phyloP scores from a whole-genome alignment of 345 rosid species.

The Carallia brachiata region DNA sequence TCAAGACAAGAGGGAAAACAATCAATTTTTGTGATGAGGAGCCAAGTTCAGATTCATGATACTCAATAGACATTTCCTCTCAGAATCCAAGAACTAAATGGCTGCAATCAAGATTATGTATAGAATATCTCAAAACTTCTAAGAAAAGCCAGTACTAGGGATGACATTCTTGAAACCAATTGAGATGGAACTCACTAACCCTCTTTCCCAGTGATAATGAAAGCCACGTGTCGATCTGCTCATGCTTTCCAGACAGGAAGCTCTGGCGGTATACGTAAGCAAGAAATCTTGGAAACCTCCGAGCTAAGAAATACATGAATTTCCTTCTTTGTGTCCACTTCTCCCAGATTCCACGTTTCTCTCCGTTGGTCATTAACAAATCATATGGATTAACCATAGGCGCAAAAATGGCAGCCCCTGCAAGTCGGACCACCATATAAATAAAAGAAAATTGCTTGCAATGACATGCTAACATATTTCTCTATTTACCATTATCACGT shows the following conservation, averaged over 20 bases:
- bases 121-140: too few relatives aligned
- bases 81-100: background rate
- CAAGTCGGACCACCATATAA: conserved; percentile 4
- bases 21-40: background rate
- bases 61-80: background rate
- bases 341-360: conserved; percentile 52
- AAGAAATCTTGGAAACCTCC: conserved; percentile 53
- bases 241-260: conserved; percentile 67
- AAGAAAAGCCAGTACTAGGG: background rate
- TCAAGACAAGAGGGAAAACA: background rate
- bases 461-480: background rate
- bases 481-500: background rate
- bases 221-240: conserved; percentile 61
- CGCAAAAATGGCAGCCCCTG: conserved; percentile 70
- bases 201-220: conserved; percentile 53
- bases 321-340: conserved; percentile 55
- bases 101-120: background rate
- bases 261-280: conserved; percentile 44
- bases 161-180: background rate
- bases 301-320: conserved; percentile 60
- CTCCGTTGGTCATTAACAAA: conserved; percentile 50
- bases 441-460: background rate
- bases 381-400: conserved; percentile 72
- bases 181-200: conserved; percentile 34
- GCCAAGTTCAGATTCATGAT: background rate